phyloP scores from a whole-genome alignment of 768 basidiomycete species.

The Pisolithus marmoratus region DNA sequence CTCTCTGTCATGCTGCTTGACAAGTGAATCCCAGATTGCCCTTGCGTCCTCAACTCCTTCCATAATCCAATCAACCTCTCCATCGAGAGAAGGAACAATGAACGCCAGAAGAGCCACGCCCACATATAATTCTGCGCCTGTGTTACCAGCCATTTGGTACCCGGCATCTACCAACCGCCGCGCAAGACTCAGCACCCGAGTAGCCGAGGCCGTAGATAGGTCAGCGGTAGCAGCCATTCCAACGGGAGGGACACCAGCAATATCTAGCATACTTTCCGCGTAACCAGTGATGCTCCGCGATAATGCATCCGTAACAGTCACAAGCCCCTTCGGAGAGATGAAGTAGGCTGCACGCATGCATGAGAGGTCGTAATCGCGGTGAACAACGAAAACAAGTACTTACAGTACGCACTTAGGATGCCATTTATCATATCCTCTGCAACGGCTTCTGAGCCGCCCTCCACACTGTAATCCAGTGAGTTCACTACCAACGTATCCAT shows the following conservation, averaged over 20 bases:
- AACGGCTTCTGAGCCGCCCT: neutral
- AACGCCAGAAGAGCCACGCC: constrained; percentile 19
- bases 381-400: neutral
- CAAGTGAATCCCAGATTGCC: constrained; percentile 27
- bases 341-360: constrained; percentile 10
- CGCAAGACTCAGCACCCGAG: constrained; percentile 7
- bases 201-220: neutral
- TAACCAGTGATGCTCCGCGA: constrained; percentile 10
- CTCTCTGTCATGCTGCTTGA: constrained; percentile 5
- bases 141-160: constrained; percentile 14
- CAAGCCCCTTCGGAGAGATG: constrained; percentile 15
- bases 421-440: neutral
- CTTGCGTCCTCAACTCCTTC: constrained; percentile 16
- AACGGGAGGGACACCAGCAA: constrained; percentile 7
- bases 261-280: constrained; percentile 10
- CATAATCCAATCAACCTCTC: neutral
- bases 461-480: constrained; percentile 6
- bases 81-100: constrained; percentile 9
- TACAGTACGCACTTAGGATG: constrained; percentile 18
- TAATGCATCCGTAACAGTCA: constrained; percentile 11
- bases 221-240: constrained; percentile 1
- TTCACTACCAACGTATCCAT: constrained; percentile 39
- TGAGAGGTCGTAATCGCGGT: neutral
- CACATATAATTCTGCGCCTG: constrained; percentile 15
- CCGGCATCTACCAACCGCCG: constrained; percentile 13